Evolutionary conservation across 192 early-diverging fungal species (phyloP), one percentile per base, ranked within the genome.

Genomic region (Allomyces macrogynus): DNA sequence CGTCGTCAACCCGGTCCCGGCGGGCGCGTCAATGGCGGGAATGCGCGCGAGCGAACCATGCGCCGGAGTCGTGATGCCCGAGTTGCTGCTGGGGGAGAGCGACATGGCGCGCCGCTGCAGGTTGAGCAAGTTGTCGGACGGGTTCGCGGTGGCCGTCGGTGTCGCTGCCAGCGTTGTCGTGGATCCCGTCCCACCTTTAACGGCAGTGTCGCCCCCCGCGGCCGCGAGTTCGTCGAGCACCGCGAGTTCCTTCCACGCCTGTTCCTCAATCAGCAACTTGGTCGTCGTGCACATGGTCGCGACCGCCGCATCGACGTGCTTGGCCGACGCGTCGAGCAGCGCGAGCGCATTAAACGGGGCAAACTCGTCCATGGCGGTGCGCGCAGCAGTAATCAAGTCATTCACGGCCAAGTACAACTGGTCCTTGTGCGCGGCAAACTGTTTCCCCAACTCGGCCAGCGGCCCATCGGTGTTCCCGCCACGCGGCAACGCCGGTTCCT

Each of bases 321-420:
- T 71, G 11, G 76, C 70, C 22, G 72, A 54, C 54, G 63, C 62
- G 10, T 72, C 43, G 44, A 78, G 63, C 23, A 65, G 63, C 22
- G 65, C 70, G 0, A 77, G 42, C 7, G 77, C 74, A 67, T 78
- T 76, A n/a, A 72, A 66, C 22, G 77, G 77, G 5, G 77, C 77
- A 64, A 78, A 78, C n/a, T 68, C 68, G 63, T 78, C 77, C 69
- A 76, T 71, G 10, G 69, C 71, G 20, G 75, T 69, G 10, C 72
- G 65, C 12, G 75, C 67, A 11, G 70, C 62, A 0, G 75, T 76
- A 3, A 78, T 69, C 23, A 78, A 62, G 23, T 76, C 75, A 57
- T 77, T 78, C 10, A 73, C 71, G 18, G 62, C 65, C 22, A 66
- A 49, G 66, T 78, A 78, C 23, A 76, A n/a, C 18, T 22, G 61